Conservation (phyloP, 768 basidiomycete genomes). For the Leccinum obscurum region DNA sequence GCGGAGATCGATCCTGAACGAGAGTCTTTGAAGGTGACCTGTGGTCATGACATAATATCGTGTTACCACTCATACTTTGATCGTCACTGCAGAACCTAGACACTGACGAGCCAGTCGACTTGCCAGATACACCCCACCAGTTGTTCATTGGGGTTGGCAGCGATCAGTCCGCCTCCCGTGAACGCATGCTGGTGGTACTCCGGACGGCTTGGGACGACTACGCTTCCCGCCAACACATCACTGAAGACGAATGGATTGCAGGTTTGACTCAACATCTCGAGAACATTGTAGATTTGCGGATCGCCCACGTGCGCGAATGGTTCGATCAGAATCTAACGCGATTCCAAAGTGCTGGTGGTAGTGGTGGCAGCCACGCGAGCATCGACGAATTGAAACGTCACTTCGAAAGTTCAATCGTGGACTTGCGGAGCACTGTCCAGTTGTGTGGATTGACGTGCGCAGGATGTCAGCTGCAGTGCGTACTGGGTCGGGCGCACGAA, state of each 20-base stretch:
- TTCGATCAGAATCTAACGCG: constrained; percentile 47
- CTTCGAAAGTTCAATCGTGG: constrained; percentile 44
- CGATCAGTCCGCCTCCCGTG: constrained; percentile 22
- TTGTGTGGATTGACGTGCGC: constrained; percentile 51
- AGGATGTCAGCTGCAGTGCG: constrained; percentile 49
- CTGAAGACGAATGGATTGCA: constrained; percentile 39
- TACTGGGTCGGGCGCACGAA: constrained; percentile 48
- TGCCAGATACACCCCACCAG: constrained; percentile 36
- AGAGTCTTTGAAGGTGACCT: constrained; percentile 50
- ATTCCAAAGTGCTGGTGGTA: constrained; percentile 35
- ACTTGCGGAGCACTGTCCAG: constrained; percentile 45
- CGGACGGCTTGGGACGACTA: constrained; percentile 20
- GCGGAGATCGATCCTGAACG: constrained; percentile 44
- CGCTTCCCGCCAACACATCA: constrained; percentile 17
- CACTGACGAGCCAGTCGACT: constrained; percentile 42
- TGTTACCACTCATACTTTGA: neutral
- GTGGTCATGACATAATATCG: neutral
- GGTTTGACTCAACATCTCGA: constrained; percentile 42
- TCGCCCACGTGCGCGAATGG: constrained; percentile 53
- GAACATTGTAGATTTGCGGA: constrained; percentile 40
- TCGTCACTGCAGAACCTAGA: constrained; percentile 48
- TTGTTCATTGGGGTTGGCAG: constrained; percentile 34
- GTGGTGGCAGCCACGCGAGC: constrained; percentile 35
- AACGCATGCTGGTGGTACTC: constrained; percentile 12
- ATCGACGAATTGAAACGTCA: constrained; percentile 46